A percentile compares a stretch with the other conserved stretches of the same genome.
These are phyloP conservation scores for Boletus rubescentipes DNA, from an alignment of 768 basidiomycete species.

Conservation along the genomic window DNA sequence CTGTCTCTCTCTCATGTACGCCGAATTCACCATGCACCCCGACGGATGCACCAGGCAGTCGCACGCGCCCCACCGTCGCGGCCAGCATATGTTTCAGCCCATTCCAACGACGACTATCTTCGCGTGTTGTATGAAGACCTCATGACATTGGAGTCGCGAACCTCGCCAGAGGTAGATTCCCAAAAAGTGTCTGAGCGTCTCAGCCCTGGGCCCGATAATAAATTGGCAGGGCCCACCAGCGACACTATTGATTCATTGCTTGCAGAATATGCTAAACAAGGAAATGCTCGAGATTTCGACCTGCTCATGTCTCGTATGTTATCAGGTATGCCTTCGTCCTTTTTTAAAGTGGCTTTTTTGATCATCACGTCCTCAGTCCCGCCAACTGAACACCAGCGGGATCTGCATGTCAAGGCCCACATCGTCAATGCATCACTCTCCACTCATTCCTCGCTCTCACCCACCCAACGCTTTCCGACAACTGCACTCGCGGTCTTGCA, in stretches of 20 bases:
- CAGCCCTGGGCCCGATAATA: neutral
- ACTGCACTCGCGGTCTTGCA: constrained; percentile 69
- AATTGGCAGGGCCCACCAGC: constrained; percentile 19
- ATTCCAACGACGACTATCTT: constrained; percentile 22
- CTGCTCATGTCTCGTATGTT: constrained; percentile 41
- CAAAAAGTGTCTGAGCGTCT: neutral
- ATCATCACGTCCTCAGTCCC: constrained; percentile 21
- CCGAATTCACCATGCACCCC: constrained; percentile 1
- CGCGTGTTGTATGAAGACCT: constrained; percentile 41
- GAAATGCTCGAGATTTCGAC: constrained; percentile 48
- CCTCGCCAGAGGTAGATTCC: neutral
- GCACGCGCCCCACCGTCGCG: neutral
- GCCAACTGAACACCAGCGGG: constrained; percentile 58
- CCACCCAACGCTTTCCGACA: constrained; percentile 48
- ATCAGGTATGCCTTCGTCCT: constrained; percentile 37
- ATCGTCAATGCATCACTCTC: constrained; percentile 30
- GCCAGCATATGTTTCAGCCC: neutral
- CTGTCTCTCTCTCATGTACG: constrained; percentile 1
- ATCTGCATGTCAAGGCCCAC: constrained; percentile 70
- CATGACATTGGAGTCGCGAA: constrained; percentile 25
- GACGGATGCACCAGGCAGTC: constrained; percentile 24
- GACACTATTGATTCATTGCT: constrained; percentile 48
- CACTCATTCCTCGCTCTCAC: constrained; percentile 20
- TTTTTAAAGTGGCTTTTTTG: neutral
- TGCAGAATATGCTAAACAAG: constrained; percentile 45